Evolutionary conservation across 768 basidiomycete genomes (phyloP), one percentile per base, ranked within the genome.

Genomic region (Kwoniella sp.): DNA sequence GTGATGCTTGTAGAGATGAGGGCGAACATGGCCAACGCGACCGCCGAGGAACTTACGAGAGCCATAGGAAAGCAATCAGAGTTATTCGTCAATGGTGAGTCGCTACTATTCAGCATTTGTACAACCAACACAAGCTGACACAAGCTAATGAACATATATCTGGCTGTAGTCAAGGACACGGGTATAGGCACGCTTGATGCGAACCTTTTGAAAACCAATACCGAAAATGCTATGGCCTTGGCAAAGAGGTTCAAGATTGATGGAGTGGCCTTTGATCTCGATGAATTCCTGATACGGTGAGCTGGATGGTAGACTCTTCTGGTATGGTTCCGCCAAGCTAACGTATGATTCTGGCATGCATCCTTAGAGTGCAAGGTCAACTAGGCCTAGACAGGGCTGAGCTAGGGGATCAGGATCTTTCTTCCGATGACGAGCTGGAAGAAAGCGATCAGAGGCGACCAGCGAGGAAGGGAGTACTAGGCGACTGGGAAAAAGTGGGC

Each of bases 101-200:
- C 19, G 19, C 2, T n/a, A 33, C 47, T 19, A 26, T 12, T 1
- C 24, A 2, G 30, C 17, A 55, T 10, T 36, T 8, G 2, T 29
- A 17, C 29, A 57, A 15, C 21, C 47, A 48, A 57, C 26, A 52
- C 29, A 7, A 44, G n/a, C 22, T 40, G 21, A 21, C 13, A 44
- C 51, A n/a, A 24, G 1, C n/a, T n/a, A n/a, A n/a, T n/a, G n/a
- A n/a, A n/a, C 13, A 6, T 33, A 6, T 33, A 6, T 33, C 13
- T 19, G 19, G 12, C 6, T 9, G 22, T 47, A 71, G 74, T 73
- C 21, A 86, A 86, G 76, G 88, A 87, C 21, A 89, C 92, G 0
- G 88, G 89, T 55, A 92, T 96, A 73, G 94, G 95, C 2, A 88
- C 90, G 0, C 85, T 97, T 12, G 96, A 98, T 79, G 92, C 95